Base-by-base conservation (phyloP, 2,329 filamentous ascomycete genomes). In the Colletotrichum theobromicola region DNA sequence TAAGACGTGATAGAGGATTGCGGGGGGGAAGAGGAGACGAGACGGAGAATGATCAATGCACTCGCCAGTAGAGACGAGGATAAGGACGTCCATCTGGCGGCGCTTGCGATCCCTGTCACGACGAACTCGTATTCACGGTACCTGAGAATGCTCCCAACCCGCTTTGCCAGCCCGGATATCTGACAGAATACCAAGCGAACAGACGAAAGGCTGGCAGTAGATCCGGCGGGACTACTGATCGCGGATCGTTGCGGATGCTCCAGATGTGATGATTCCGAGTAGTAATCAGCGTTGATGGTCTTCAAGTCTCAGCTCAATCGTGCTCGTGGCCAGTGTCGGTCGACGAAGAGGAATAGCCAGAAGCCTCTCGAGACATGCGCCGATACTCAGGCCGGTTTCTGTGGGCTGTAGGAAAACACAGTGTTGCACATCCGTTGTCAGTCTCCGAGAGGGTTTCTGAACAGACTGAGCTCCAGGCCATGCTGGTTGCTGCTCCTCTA, bases 1-100 rank as follows among this genome's bases (percentile, higher is more conserved):
- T 74, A 74, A 74, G 72, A 72, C 72, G 72, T 74, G 72, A 74
- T 74, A 74, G 72, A 74, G 72, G 67, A 72, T 72, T 74, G 72
- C 72, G 72, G 68, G 62, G 72, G 62, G 26, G 21, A 50, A 35
- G 61, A 67, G 42, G 57, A 74, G 72, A 67, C 68, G 72, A 74
- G 72, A 74, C 72, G 63, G 72, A 72, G 68, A 74, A 58, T 30
- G 68, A 63, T 63, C 72, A 72, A 72, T 58, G 68, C 72, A 55
- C 46, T 32, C 72, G 50, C 72, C 62, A 74, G 67, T 61, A 13
- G 37, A 70, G 66, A 42, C 72, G 68, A 67, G 68, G 50, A 74
- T 55, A 67, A 66, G 58, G 30, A n/a, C 42, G 65, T 62, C 55
- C 26, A 30, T 67, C 50, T 35, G 67, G 62, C 72, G 68, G 72